Conservation (phyloP, 169 alveolate species). For the Plasmodium inui region DNA sequence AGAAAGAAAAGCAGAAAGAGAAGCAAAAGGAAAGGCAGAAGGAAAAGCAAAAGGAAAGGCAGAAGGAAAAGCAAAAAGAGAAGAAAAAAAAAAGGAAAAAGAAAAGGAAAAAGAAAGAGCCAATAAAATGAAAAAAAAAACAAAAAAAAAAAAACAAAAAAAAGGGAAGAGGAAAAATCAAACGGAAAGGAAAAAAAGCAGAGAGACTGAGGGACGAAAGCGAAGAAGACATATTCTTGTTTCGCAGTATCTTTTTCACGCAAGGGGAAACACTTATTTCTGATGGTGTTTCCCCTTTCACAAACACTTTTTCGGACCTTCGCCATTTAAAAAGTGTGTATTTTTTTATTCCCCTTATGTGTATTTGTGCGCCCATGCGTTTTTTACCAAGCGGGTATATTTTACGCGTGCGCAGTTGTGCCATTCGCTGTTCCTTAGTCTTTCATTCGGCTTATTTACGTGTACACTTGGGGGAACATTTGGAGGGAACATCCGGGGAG, state of each 20-base stretch:
- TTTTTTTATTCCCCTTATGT: background rate
- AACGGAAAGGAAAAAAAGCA: background rate
- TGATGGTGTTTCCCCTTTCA: background rate
- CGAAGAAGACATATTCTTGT: conserved; percentile 12
- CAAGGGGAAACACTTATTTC: background rate
- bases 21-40: background rate
- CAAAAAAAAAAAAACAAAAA: no score
- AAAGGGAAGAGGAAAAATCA: background rate
- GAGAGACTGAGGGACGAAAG: background rate
- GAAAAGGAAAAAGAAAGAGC: background rate
- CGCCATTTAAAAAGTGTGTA: background rate
- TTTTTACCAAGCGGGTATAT: background rate
- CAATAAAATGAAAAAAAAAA: background rate
- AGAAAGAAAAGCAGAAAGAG: no score
- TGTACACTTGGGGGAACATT: background rate
- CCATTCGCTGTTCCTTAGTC: background rate
- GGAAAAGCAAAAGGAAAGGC: background rate
- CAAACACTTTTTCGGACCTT: background rate
- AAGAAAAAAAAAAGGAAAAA: background rate
- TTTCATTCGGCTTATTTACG: background rate
- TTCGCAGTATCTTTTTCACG: background rate
- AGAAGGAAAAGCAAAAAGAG: background rate
- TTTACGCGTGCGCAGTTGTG: background rate
- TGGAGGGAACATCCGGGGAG: background rate
- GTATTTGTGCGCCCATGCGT: background rate